Percentiles rank a stretch among this genome's conserved stretches.
Evolutionary conservation across 805 yeast species (phyloP).

Genomic region (Candida hispaniensis): DNA sequence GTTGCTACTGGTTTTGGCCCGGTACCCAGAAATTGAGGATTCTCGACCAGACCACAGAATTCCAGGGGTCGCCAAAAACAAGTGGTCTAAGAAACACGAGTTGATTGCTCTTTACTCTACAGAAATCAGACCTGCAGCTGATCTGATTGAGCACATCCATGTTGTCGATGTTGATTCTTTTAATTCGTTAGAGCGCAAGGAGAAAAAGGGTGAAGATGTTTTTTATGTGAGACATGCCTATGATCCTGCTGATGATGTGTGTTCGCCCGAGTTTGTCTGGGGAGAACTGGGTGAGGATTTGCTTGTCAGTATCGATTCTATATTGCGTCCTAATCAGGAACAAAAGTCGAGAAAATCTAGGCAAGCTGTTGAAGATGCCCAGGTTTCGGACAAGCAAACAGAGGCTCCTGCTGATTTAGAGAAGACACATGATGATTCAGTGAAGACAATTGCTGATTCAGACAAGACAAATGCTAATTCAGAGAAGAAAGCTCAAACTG

Average conservation of each 20-base stretch:
- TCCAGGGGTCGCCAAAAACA: conserved; percentile 5
- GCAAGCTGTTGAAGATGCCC: conserved; percentile 2
- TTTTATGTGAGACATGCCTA: conserved; percentile 2
- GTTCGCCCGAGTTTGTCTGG: conserved; percentile 12
- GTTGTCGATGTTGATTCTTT: neutral
- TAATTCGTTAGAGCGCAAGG: conserved; percentile 1
- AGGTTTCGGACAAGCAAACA: neutral
- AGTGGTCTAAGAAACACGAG: conserved; percentile 7
- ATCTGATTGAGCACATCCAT: neutral
- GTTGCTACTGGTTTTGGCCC: too few species aligned
- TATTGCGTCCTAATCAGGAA: conserved; percentile 7
- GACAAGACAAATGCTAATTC: conserved; percentile 8
- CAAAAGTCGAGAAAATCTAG: conserved; percentile 6
- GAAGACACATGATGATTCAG: neutral
- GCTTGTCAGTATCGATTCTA: neutral
- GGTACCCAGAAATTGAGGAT: too few species aligned
- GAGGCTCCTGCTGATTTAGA: neutral
- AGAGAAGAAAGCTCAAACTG: too few species aligned
- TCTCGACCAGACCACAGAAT: too few species aligned
- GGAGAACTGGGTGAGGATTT: conserved; percentile 4
- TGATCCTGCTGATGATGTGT: conserved; percentile 2
- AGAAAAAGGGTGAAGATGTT: conserved; percentile 1
- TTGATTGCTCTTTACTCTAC: conserved; percentile 5
- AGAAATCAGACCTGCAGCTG: conserved; percentile 1
- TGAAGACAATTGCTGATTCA: neutral